A percentile compares a stretch with the other conserved stretches of the same genome.
phyloP scores from a whole-genome alignment of 768 basidiomycete genomes.

The Scleroderma bovista region DNA sequence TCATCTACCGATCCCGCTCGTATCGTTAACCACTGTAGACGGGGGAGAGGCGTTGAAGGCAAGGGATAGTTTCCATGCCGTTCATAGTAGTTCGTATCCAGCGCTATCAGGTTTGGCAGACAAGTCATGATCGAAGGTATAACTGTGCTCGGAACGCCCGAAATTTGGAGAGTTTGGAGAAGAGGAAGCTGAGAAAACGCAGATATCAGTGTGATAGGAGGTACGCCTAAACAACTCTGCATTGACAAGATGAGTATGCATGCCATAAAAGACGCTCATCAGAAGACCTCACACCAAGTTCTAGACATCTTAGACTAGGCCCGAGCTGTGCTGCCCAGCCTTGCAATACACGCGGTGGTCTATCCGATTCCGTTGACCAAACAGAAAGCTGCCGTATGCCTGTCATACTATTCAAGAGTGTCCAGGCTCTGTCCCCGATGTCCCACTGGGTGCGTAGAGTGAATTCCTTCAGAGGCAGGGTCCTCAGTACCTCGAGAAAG shows the following conservation, averaged over 20 bases:
- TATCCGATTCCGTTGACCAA: constrained; percentile 62
- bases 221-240: constrained; percentile 55
- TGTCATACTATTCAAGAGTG: constrained; percentile 42
- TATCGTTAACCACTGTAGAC: constrained; percentile 18
- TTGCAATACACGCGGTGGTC: constrained; percentile 54
- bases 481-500: constrained; percentile 39
- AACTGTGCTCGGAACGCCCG: constrained; percentile 53
- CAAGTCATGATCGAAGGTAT: constrained; percentile 57
- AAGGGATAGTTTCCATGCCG: constrained; percentile 23
- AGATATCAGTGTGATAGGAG: constrained; percentile 53
- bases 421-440: constrained; percentile 53
- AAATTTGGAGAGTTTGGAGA: constrained; percentile 53
- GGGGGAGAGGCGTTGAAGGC: constrained; percentile 20
- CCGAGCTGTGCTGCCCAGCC: constrained; percentile 56
- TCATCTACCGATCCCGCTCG: constrained; percentile 21
- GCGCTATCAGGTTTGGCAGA: constrained; percentile 50
- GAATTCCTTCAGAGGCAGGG: constrained; percentile 44
- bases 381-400: constrained; percentile 54
- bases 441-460: constrained; percentile 53
- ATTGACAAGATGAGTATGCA: constrained; percentile 5
- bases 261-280: constrained; percentile 31
- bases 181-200: constrained; percentile 57
- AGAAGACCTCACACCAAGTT: constrained; percentile 55
- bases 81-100: constrained; percentile 62
- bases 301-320: constrained; percentile 55